Evolutionary conservation across 2,329 filamentous ascomycete species (phyloP), one percentile per base, ranked within the genome.

Genomic region (Trematosphaeria pertusa): DNA sequence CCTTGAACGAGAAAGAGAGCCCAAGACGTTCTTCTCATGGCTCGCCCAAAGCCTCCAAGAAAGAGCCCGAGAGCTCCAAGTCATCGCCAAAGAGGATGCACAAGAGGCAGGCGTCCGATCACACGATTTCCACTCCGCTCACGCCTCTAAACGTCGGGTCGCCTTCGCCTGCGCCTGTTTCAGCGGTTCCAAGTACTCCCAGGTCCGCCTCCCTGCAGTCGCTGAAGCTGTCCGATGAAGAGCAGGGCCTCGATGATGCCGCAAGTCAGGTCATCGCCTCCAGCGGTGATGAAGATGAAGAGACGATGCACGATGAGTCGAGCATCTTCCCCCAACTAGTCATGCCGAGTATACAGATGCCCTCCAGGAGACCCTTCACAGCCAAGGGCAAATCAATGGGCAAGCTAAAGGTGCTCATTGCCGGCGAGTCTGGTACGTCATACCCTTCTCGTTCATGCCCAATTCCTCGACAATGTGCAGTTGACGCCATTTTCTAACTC

Each of bases 331-430:
- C 88, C 18, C 92, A 97, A 71, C 81, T 99, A n/a, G 89, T 99
- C 50, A 99, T 99, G 94, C 94, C 94, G 4, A 96, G 91, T 65
- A 87, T 99, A 62, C 86, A 84, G 52, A 94, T 99, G 83, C 93
- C 94, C 3, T 88, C 85, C 50, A 85, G 94, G 38, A 82, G 91
- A 40, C 92, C 92, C 0, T 97, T 97, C 70, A 97, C 94, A 0
- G 85, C 88, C n/a, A 82, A 83, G 36, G 94, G 94, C 12, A 93
- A 88, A 74, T 81, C 81, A 24, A 82, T 97, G 69, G 93, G 93
- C 1, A 87, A 90, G 60, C 78, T 97, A 43, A 97, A 96, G 75
- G 78, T 97, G n/a, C 78, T 97, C 54, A 79, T 97, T 44, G 88
- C 91, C 40, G 94, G 94, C 21, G 83, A 85, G 63, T 81, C 84